Evolutionary conservation across 2,329 filamentous ascomycete species (phyloP), one percentile per base, ranked within the genome.

Genomic region (Fusarium sp.): DNA sequence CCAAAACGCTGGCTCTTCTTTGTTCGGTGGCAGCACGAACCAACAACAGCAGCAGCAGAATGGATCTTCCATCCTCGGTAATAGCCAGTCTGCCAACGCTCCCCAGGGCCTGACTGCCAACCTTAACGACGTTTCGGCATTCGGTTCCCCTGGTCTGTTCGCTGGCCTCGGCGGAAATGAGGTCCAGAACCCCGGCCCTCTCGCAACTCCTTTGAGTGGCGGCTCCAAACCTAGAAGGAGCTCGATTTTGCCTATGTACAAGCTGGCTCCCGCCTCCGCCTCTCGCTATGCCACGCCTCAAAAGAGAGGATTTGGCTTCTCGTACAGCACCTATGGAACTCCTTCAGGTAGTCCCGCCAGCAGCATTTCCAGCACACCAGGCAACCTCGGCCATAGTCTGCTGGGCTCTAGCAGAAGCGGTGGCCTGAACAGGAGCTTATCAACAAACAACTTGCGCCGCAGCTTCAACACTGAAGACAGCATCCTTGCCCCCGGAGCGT

Each of bases 251-350:
- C 94, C 94, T 4, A 90, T 96, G 77, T 94, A 95, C 83, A 96
- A 95, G 81, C 87, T 97, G 70, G 95, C 94, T 46, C 93, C 94
- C 0, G 88, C 89, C 46, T 93, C 93, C 34, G 90, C 92, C 10
- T 91, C 92, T 22, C 91, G 94, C 48, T 90, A 95, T 58, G 87
- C 90, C 31, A 97, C 94, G 0, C 94, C 95, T 1, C 92, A 94
- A 72, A 95, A 94, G 81, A 88, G 92, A 58, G 94, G 93, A 7
- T 98, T 93, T 76, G 95, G 95, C 4, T 97, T 98, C 78, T 94
- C 92, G 3, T 98, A 98, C 81, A 97, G 94, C 69, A 94, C 91
- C 4, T 97, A 97, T 74, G 94, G 93, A 44, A 95, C 92, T 2
- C 94, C 95, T 7, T 89, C 84, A 38, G 90, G 85, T 59, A 93